Evolutionary conservation across 2,329 filamentous ascomycete species (phyloP), one percentile per base, ranked within the genome.

Genomic region (Knoxdaviesia capensis): DNA sequence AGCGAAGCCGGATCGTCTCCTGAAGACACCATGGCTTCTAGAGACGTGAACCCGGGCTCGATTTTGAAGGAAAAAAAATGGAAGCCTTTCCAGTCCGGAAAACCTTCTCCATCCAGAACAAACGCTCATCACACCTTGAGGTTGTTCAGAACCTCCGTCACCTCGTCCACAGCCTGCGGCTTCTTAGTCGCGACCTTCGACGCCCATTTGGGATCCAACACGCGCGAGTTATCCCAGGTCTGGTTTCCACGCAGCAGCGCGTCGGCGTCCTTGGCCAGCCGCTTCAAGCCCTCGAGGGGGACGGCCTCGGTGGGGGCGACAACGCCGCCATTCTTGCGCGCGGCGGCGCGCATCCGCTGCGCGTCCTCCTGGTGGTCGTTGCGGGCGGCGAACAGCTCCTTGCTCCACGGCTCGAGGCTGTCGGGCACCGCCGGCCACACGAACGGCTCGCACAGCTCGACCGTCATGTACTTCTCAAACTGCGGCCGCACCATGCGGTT

Each of bases 381-480:
- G 31, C 70, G 62, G 51, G 65, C 63, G 53, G 68, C 63, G 56
- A 64, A 73, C 43, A 73, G 60, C n/a, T 67, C 59, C 49, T 75
- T 65, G 57, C 77, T 77, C 77, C 79, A 86, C 56, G 65, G 60
- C 44, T 66, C 56, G 47, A 72, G 64, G 55, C 80, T 69, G 48
- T 66, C 59, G 5, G 84, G 81, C 49, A 65, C 59, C 48, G 75
- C 69, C 1, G 90, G 90, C 80, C 84, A 96, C 44, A 82, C 75
- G 63, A 98, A 98, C 5, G 87, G 84, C 64, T 78, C 65, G 47
- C 70, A 74, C 64, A 98, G 72, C 66, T 94, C 83, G 38, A 92
- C 84, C 36, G 81, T 93, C 90, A 98, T 98, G 59, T 78, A 81
- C 71, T 98, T 98, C 53, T 77, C 70, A 40, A 76, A 65, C 48